Conservation (phyloP, 805 yeast genomes). For the Nakazawaea wickerhamii region DNA sequence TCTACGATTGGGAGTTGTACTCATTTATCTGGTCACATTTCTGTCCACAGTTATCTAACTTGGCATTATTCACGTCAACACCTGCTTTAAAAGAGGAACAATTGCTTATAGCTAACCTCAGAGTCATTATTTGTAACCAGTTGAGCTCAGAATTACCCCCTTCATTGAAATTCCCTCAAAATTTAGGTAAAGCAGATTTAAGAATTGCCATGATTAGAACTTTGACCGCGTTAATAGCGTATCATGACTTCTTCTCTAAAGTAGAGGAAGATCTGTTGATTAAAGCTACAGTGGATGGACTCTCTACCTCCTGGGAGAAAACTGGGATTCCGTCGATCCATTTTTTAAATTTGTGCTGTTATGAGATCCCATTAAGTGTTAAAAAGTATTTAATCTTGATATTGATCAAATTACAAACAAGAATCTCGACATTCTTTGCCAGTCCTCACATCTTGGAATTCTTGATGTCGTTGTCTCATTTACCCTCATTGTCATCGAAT, state of each 20-base stretch:
- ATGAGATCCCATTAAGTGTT: constrained; percentile 70
- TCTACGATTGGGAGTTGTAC: constrained; percentile 66
- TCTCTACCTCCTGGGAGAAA: constrained; percentile 65
- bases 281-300: constrained; percentile 51
- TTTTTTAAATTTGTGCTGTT: constrained; percentile 70
- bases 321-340: constrained; percentile 77
- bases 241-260: constrained; percentile 47
- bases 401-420: constrained; percentile 66
- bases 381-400: constrained; percentile 65
- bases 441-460: constrained; percentile 75
- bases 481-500: constrained; percentile 63
- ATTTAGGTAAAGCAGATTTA: constrained; percentile 51
- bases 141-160: constrained; percentile 45
- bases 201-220: constrained; percentile 62
- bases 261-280: constrained; percentile 61
- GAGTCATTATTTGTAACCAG: constrained; percentile 53
- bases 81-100: constrained; percentile 19
- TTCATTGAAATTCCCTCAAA: constrained; percentile 33
- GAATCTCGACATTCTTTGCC: constrained; percentile 64
- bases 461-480: constrained; percentile 55
- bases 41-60: constrained; percentile 62
- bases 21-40: constrained; percentile 62
- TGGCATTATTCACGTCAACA: constrained; percentile 40
- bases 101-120: constrained; percentile 34
- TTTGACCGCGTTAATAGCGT: constrained; percentile 58